Base-by-base conservation (phyloP, 163 green algal species). In the Prototheca wickerhamii region DNA sequence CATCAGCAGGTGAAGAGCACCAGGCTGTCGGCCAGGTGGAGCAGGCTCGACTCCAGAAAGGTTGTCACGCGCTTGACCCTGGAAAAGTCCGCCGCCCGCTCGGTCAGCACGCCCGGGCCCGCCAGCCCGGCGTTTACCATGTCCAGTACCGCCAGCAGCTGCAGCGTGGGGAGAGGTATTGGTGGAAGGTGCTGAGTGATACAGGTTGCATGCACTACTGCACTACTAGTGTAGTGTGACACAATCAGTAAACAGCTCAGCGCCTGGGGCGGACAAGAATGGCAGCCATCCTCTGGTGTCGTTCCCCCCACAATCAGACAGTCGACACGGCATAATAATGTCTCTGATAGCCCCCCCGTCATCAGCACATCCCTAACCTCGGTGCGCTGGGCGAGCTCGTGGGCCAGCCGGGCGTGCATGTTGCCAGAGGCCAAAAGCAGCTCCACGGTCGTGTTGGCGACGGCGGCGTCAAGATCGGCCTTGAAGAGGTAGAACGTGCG, bases 401-500 rank as follows among this genome's bases (percentile, higher is more conserved):
- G 50, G 20, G 65, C 63, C 40, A 89, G 64, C 3, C 86, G 67
- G 21, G 73, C 51, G 31, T 80, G 76, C 31, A 93, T 57, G 68
- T 89, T 88, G 32, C 63, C 80, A 0, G 79, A 73, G 17, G 69
- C 76, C 10, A 68, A 64, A 61, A 83, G 87, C 40, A 92, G 67
- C 33, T 87, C 73, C 26, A 59, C 64, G 20, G 64, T 50, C 31
- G 89, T 35, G n/a, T 75, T 68, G 18, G 61, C 51, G 4, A 63
- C 61, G 4, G 77, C 76, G 3, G n/a, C 33, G 0, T 75, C 50
- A 21, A 75, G 43, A 40, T 84, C 54, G 0, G 78, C 75, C 3
- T 74, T 65, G 81, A 81, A 96, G 26, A 87, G 86, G 78, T 93
- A 95, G 46, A 95, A 90, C 29, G 83, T 92, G 54, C 86, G 81